Evolutionary conservation across 2,329 filamentous ascomycete species (phyloP), one percentile per base, ranked within the genome.

Genomic region (Fusarium graminum): DNA sequence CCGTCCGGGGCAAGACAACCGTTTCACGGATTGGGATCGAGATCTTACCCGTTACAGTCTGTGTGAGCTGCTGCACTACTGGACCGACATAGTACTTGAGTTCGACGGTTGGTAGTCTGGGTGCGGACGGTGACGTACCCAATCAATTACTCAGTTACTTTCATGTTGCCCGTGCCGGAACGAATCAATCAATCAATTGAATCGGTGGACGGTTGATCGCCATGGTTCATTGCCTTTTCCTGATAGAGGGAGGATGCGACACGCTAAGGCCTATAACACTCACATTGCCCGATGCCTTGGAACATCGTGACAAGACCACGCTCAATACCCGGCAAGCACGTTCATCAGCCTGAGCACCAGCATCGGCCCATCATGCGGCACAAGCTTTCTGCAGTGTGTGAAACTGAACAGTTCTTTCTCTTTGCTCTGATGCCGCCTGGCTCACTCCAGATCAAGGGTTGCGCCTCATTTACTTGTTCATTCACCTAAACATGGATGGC

Each of bases 1-100:
- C 32, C 46, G 54, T 59, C 29, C 34, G 40, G 44, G 30, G 22
- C 22, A 60, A 52, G 42, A 22, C 39, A 43, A 67, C 64, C 44
- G 64, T 65, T 69, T 67, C 58, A 70, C 54, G 52, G 53, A 60
- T 60, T 64, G 62, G 68, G 68, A 74, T 74, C 71, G 72, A 74
- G 72, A 74, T 74, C 70, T 68, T 59, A 42, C 50, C 63, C 57
- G 40, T 52, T 68, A 53, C 45, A 59, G 59, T 59, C 42, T 46
- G 52, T 46, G 52, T 49, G 41, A 61, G 56, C 50, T 65, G 44
- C 55, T 65, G 52, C 47, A 44, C 51, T 68, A 41, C 45, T n/a
- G 19, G 30, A 34, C 64, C 28, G 44, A 51, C 62, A 56, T 59
- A 32, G 38, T 51, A 45, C 59, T 34, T 61, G 55, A 40, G 16